These are phyloP conservation scores for Lachnellula hyalina DNA, from an alignment of 2,329 filamentous ascomycete species.

Conservation along the genomic window DNA sequence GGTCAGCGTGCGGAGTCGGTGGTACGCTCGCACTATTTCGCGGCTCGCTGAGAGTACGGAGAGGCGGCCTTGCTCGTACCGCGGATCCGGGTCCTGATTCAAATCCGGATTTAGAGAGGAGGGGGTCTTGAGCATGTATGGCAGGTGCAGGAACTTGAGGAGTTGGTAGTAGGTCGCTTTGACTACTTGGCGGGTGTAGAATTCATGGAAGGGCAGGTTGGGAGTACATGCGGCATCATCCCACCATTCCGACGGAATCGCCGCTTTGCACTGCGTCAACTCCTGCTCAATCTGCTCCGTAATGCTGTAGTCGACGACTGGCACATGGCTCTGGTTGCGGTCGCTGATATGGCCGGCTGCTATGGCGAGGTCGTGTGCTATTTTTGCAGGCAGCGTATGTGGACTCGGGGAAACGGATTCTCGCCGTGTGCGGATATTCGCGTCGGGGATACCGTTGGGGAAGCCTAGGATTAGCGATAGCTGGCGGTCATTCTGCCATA, in stretches of 20 bases:
- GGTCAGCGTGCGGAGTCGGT: slow-evolving; percentile 29
- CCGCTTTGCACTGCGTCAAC: slow-evolving; percentile 30
- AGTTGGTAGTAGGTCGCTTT: slow-evolving; percentile 38
- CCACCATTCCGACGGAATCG: slow-evolving; percentile 32
- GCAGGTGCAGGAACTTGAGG: slow-evolving; percentile 39
- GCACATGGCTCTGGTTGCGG: slow-evolving; percentile 34
- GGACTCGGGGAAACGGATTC: slow-evolving; percentile 18
- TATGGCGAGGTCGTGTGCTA: slow-evolving; percentile 25
- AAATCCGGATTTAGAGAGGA: no score
- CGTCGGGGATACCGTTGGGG: slow-evolving; percentile 36
- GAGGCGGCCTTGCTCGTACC: slow-evolving; percentile 35
- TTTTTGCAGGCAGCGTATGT: neutral
- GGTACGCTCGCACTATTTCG: slow-evolving; percentile 34
- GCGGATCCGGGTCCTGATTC: slow-evolving; percentile 29
- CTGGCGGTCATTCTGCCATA: slow-evolving; percentile 43
- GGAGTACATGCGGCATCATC: slow-evolving; percentile 18
- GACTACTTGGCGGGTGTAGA: slow-evolving; percentile 31
- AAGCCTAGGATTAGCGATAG: slow-evolving; percentile 49
- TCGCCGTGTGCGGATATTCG: no score
- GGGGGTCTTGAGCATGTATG: slow-evolving; percentile 37
- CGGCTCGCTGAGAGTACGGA: slow-evolving; percentile 34
- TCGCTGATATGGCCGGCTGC: slow-evolving; percentile 37
- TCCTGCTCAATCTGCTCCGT: slow-evolving; percentile 39
- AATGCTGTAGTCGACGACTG: slow-evolving; percentile 32
- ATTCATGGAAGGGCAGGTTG: slow-evolving; percentile 23